Evolutionary conservation across 805 yeast species (phyloP).

Genomic region (Ogataea corticis): DNA sequence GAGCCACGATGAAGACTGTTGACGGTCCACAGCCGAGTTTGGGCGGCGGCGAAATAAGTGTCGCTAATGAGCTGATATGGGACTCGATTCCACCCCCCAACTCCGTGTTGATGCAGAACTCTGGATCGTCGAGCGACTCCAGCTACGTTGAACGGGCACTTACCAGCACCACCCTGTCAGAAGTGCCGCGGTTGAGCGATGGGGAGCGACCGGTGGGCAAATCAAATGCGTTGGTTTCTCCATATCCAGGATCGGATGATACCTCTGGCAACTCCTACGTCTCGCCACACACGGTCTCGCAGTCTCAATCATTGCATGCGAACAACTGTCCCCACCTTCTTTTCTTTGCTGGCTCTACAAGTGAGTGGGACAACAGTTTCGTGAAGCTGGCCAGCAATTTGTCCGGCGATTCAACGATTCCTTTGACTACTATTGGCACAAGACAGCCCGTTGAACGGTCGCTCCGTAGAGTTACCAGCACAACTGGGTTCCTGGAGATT

Average conservation of each 20-base stretch:
- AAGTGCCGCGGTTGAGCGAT: not conserved
- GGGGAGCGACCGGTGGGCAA: not conserved
- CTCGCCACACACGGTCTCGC: not conserved
- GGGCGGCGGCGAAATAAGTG: no score
- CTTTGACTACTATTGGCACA: slow-evolving; percentile 7
- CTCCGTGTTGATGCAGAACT: no score
- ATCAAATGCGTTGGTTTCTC: not conserved
- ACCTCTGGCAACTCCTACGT: not conserved
- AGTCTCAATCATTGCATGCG: not conserved
- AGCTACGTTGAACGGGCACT: no score
- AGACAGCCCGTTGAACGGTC: slow-evolving; percentile 5
- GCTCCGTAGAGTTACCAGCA: slow-evolving; percentile 6
- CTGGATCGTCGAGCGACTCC: no score
- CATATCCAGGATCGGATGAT: not conserved
- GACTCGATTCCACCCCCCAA: no score
- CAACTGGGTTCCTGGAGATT: slow-evolving; percentile 10
- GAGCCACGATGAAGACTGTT: not conserved
- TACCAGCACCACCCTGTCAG: no score
- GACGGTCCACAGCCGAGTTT: not conserved
- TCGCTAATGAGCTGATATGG: no score
- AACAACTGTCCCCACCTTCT: not conserved
- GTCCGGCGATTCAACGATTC: not conserved
- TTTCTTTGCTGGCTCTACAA: slow-evolving; percentile 11
- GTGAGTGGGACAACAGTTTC: slow-evolving; percentile 18
- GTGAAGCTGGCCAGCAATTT: not conserved